Conservation (phyloP, 805 yeast species). For the Candida corydali region DNA sequence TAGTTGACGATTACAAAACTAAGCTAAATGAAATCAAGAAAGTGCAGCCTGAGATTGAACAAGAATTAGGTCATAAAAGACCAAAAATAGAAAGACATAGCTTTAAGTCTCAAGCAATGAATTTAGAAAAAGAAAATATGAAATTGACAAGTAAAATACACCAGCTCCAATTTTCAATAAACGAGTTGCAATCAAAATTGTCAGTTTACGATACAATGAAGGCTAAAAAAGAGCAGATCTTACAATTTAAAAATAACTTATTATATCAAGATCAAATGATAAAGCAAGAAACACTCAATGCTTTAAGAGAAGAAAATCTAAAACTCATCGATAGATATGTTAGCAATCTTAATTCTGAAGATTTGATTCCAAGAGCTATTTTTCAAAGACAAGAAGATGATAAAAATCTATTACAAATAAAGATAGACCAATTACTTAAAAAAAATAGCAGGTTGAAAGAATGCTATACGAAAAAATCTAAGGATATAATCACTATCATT, state of each 20-base stretch:
- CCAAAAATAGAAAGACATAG: slow-evolving; percentile 9
- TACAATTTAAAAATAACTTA: slow-evolving; percentile 68
- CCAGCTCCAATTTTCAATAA: slow-evolving; percentile 31
- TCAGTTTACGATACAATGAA: slow-evolving; percentile 19
- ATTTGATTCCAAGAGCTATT: slow-evolving; percentile 54
- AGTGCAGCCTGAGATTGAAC: slow-evolving; percentile 29
- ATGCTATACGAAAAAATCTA: slow-evolving; percentile 61
- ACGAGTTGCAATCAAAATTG: slow-evolving; percentile 32
- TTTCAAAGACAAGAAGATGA: slow-evolving; percentile 62
- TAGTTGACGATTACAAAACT: slow-evolving; percentile 53
- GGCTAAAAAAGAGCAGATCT: slow-evolving; percentile 34
- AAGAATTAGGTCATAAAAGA: slow-evolving; percentile 9
- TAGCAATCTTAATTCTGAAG: slow-evolving; percentile 13
- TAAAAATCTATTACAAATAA: slow-evolving; percentile 41
- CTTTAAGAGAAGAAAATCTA: slow-evolving; percentile 55
- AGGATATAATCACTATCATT: slow-evolving; percentile 65
- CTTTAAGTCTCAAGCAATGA: slow-evolving; percentile 12
- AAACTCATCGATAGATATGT: slow-evolving; percentile 39
- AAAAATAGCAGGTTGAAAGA: slow-evolving; percentile 50
- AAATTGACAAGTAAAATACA: slow-evolving; percentile 33
- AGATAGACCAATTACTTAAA: slow-evolving; percentile 48
- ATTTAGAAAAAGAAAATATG: slow-evolving; percentile 39
- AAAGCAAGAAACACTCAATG: slow-evolving; percentile 47
- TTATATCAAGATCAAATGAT: slow-evolving; percentile 56
- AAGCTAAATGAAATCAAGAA: slow-evolving; percentile 44